A percentile compares a stretch with the other conserved stretches of the same genome.
Conservation (phyloP, 164 flowering plant species). For the Santalum album region DNA sequence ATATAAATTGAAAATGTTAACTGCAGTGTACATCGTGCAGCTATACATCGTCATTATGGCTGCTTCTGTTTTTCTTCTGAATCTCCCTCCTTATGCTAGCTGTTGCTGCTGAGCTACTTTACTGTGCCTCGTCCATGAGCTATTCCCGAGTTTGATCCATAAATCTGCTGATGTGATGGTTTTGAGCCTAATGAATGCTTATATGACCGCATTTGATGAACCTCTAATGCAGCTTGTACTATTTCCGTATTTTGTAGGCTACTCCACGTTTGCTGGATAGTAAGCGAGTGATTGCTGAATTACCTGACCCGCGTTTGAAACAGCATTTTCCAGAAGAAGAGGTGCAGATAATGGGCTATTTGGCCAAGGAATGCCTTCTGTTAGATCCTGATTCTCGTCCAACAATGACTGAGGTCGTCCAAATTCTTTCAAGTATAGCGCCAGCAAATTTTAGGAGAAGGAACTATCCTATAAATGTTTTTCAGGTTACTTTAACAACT, state of each 20-base stretch:
- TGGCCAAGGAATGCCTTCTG: slow-evolving; percentile 87
- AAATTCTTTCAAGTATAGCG: slow-evolving; percentile 77
- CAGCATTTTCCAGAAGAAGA: slow-evolving; percentile 76
- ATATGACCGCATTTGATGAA: not conserved
- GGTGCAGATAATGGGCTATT: slow-evolving; percentile 84
- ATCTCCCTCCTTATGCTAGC: too few species aligned
- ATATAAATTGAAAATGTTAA: too few species aligned
- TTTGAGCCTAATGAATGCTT: not conserved
- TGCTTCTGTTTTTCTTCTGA: too few species aligned
- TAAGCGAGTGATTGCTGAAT: slow-evolving; percentile 51
- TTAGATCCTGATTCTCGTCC: slow-evolving; percentile 92
- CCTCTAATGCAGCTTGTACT: not conserved
- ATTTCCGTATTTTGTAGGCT: slow-evolving; percentile 41
- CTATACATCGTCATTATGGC: too few species aligned
- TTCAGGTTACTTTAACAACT: slow-evolving; percentile 35
- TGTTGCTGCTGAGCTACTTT: too few species aligned
- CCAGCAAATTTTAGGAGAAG: slow-evolving; percentile 55
- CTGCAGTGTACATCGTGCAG: too few species aligned
- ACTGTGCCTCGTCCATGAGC: too few species aligned
- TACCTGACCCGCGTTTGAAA: slow-evolving; percentile 72
- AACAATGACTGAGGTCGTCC: slow-evolving; percentile 91
- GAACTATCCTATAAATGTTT: slow-evolving; percentile 34
- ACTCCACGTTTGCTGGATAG: slow-evolving; percentile 65
- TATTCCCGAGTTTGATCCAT: too few species aligned
- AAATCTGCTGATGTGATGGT: too few species aligned